These are phyloP conservation scores for Coffea humblotiana DNA, from an alignment of 305 asterid genomes.

Conservation along the genomic window DNA sequence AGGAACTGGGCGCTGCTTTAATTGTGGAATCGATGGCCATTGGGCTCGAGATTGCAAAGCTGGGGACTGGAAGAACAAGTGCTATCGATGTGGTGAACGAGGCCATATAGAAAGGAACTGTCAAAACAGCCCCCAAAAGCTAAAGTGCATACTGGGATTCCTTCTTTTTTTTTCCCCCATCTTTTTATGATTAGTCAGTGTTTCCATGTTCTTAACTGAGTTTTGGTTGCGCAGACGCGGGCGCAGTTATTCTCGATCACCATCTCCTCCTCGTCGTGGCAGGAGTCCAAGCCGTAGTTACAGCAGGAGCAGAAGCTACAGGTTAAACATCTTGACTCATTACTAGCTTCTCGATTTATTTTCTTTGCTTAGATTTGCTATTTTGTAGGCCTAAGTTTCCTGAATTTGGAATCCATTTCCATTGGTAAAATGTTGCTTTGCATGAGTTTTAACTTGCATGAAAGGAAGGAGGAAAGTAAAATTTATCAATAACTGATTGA, in stretches of 20 bases:
- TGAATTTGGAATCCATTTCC: not conserved
- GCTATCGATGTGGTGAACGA: constrained; percentile 77
- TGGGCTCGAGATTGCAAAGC: constrained; percentile 86
- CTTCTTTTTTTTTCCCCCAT: not conserved
- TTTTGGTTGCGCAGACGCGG: constrained; percentile 35
- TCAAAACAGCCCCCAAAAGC: constrained; percentile 60
- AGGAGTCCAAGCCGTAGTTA: constrained; percentile 52
- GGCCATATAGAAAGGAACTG: constrained; percentile 74
- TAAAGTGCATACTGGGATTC: constrained; percentile 30
- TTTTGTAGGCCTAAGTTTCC: not conserved
- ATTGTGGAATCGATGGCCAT: constrained; percentile 76
- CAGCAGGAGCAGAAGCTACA: constrained; percentile 68
- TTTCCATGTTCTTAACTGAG: not conserved
- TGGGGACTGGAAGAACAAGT: constrained; percentile 80
- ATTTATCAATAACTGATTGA: not conserved
- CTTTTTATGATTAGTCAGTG: not conserved
- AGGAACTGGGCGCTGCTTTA: constrained; percentile 76
- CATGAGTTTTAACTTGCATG: not conserved
- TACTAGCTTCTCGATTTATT: not conserved
- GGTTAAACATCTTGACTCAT: constrained; percentile 30
- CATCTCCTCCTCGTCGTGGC: constrained; percentile 70
- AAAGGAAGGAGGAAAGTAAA: not conserved
- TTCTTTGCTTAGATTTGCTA: not conserved
- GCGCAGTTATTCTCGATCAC: constrained; percentile 61
- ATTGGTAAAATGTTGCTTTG: not conserved